Conservation (phyloP, 495 filamentous ascomycete genomes). For the Immersiella caudata region DNA sequence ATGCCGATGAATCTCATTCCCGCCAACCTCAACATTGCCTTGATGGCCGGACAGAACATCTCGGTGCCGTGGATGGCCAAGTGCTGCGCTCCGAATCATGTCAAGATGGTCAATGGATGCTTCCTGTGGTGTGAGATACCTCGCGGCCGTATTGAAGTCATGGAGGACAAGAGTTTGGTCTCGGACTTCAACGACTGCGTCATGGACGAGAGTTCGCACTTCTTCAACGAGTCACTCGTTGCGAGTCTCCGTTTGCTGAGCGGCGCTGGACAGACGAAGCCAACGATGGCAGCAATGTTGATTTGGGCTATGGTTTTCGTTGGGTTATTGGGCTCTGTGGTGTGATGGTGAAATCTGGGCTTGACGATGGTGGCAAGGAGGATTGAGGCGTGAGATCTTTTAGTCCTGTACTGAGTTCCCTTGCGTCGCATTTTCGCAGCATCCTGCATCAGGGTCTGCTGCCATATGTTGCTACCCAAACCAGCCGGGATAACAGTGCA, state of each 20-base stretch:
- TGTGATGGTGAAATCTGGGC: neutral
- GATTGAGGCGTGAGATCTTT: no score
- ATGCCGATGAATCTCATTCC: neutral
- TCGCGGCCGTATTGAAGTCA: neutral
- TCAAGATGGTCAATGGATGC: slow-evolving; percentile 4
- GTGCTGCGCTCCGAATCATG: slow-evolving; percentile 12
- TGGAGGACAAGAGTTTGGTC: neutral
- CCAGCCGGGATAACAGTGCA: no score
- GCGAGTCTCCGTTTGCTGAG: neutral
- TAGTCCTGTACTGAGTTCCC: no score
- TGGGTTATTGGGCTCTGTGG: neutral
- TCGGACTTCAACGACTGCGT: neutral
- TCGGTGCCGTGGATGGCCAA: slow-evolving; percentile 10
- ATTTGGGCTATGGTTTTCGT: neutral
- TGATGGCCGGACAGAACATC: neutral
- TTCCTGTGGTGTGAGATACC: slow-evolving; percentile 11
- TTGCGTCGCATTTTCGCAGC: no score
- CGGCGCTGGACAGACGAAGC: neutral
- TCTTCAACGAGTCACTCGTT: neutral
- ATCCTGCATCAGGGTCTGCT: no score
- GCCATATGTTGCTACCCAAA: no score
- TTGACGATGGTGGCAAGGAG: no score
- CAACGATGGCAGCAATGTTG: neutral
- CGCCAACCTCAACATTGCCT: neutral
- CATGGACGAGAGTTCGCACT: neutral